Conservation (phyloP, 2,329 filamentous ascomycete species). For the Trichoderma sp. region DNA sequence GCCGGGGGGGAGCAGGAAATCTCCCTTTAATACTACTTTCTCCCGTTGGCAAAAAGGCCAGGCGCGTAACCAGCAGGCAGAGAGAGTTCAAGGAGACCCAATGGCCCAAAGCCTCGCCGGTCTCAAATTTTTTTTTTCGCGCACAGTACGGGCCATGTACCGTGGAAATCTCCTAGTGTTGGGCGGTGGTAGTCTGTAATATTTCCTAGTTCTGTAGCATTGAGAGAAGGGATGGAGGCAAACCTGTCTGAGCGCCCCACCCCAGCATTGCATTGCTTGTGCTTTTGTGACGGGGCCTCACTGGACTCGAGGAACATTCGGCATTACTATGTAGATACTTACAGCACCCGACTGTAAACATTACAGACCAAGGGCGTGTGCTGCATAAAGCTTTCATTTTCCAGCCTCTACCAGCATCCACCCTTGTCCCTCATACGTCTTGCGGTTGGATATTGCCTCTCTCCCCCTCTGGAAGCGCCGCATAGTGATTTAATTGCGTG, state of each 20-base stretch:
- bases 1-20: not conserved
- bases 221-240: not conserved
- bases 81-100: not conserved
- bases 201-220: not conserved
- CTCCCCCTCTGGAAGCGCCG: not conserved
- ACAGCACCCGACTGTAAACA: too few relatives aligned
- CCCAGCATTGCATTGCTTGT: not conserved
- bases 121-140: not conserved
- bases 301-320: too few relatives aligned
- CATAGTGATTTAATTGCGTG: conserved; percentile 11
- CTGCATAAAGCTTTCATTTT: not conserved
- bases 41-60: not conserved
- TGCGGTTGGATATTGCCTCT: not conserved
- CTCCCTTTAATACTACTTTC: conserved; percentile 15
- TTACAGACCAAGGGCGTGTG: not conserved
- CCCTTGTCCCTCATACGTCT: not conserved
- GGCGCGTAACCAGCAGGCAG: conserved; percentile 1
- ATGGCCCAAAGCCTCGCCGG: conserved; percentile 1
- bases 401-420: not conserved
- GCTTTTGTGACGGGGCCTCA: not conserved
- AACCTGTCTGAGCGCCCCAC: conserved; percentile 9
- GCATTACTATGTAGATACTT: too few relatives aligned
- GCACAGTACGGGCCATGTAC: conserved; percentile 15
- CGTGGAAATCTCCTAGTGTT: not conserved
- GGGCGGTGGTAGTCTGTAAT: not conserved